Evolutionary conservation across 1,139 yeast genomes (phyloP), one percentile per base, ranked within the genome.

Genomic region (Hanseniaspora gamundiae): DNA sequence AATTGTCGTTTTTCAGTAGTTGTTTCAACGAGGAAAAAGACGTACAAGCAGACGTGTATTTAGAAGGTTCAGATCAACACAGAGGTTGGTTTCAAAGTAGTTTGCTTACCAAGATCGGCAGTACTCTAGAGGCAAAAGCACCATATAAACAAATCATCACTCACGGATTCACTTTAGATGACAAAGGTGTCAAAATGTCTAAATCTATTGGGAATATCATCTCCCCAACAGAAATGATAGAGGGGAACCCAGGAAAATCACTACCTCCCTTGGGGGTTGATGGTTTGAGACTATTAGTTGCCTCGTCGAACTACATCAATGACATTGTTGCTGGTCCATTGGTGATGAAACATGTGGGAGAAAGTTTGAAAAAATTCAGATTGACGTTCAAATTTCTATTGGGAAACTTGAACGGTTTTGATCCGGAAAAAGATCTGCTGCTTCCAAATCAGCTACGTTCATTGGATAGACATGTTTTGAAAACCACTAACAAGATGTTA

Each of bases 71-170:
- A 30, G 99, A 91, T 59, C 99, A 91, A 61, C 98, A 93, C 58
- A 74, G 99, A 49, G 99, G 99, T 0, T 91, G 99, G 99, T 91
- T 91, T 60, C 99, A 91, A 64, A 85, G 95, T 24, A 86, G 96
- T 1, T 66, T 93, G 35, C 67, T 93, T 47, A 88, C 94, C 33
- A 83, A 79, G 55, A 72, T 86, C 27, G 88, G 78, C 2, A 56
- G 61, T 10, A 53, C 66, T 0, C 56, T 60, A 11, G 27, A 36
- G 1, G 55, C 62, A 5, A 51, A 58, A n/a, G 74, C 91, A 0
- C 98, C 98, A 0, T 91, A 74, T 62, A 73, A 73, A 48, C 70
- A 72, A 31, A 75, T 91, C 35, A 72, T 91, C 17, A 93, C 98
- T 0, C 98, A 91, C 62, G 99, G 99, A 0, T 91, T 93, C 56